phyloP scores from a whole-genome alignment of 164 flowering plant species.

The Vitis cinerea region DNA sequence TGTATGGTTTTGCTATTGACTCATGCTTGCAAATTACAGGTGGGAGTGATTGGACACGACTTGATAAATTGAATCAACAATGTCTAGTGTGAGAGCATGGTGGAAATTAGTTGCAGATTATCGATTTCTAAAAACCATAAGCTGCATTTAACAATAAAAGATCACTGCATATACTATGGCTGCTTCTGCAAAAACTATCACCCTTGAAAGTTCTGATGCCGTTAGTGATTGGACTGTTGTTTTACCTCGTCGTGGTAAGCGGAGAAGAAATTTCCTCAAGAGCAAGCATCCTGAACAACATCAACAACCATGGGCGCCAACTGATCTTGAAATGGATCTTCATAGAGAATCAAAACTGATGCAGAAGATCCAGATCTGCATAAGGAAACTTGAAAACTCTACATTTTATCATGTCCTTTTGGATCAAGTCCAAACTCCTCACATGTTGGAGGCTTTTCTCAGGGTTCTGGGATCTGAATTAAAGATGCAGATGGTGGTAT shows the following conservation, averaged over 20 bases:
- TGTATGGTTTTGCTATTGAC: no score
- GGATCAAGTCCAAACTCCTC: constrained; percentile 47
- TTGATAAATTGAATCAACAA: no score
- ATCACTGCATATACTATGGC: no score
- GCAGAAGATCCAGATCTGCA: constrained; percentile 50
- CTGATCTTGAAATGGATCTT: constrained; percentile 41
- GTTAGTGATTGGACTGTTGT: constrained; percentile 69
- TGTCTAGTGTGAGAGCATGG: no score
- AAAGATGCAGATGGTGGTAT: constrained; percentile 28
- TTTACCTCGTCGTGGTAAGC: constrained; percentile 55
- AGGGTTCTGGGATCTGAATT: constrained; percentile 48
- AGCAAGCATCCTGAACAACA: constrained; percentile 16
- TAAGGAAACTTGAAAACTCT: constrained; percentile 54
- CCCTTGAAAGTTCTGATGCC: constrained; percentile 3
- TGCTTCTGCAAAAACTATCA: constrained; percentile 13
- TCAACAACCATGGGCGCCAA: constrained; percentile 52
- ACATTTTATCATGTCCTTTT: constrained; percentile 41
- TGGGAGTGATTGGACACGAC: no score
- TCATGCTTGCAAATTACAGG: no score
- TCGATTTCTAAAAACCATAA: no score
- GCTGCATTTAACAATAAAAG: no score
- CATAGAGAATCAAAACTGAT: constrained; percentile 44
- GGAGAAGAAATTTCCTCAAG: constrained; percentile 24
- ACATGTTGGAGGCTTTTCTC: constrained; percentile 21
- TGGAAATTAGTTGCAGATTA: no score